A percentile compares a stretch with the other conserved stretches of the same genome.
These are phyloP conservation scores for Dissophora globulifera DNA, from an alignment of 192 early-diverging fungal genomes.

Conservation along the genomic window DNA sequence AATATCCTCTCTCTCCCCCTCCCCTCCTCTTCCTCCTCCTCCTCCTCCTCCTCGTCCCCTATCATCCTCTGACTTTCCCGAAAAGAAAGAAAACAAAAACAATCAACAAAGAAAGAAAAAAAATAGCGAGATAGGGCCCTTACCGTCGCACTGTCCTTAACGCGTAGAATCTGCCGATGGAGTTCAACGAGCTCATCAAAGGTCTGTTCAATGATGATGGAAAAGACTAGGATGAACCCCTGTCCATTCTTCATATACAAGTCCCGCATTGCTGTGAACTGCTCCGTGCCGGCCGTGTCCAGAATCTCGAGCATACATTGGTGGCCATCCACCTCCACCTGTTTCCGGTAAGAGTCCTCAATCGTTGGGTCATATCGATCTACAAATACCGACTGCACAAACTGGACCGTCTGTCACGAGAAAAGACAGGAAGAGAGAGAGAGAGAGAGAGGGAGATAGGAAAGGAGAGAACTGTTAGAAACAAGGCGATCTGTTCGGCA, in stretches of 20 bases:
- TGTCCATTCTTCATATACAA: slow-evolving; percentile 94
- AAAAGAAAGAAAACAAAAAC: too few species aligned
- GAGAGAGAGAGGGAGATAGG: neutral
- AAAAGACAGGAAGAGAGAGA: neutral
- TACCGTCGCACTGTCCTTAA: slow-evolving; percentile 80
- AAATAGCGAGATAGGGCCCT: slow-evolving; percentile 25
- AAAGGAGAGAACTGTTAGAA: too few species aligned
- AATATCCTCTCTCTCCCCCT: too few species aligned
- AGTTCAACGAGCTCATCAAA: slow-evolving; percentile 83
- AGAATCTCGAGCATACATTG: slow-evolving; percentile 89
- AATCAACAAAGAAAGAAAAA: neutral
- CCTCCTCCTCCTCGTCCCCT: too few species aligned
- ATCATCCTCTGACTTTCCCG: neutral
- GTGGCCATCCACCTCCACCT: slow-evolving; percentile 84
- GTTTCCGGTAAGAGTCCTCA: slow-evolving; percentile 90
- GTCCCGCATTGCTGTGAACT: slow-evolving; percentile 77
- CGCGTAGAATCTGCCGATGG: slow-evolving; percentile 77
- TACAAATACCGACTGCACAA: slow-evolving; percentile 92
- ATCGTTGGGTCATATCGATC: slow-evolving; percentile 97
- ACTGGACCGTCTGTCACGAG: slow-evolving; percentile 76
- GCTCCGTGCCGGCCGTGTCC: slow-evolving; percentile 86
- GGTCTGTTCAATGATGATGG: slow-evolving; percentile 75
- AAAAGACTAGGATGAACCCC: slow-evolving; percentile 89
- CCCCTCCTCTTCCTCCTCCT: too few species aligned
- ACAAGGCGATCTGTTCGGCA: too few species aligned